phyloP scores from a whole-genome alignment of 1,284 basidiomycete genomes.

The Tremellales sp. region DNA sequence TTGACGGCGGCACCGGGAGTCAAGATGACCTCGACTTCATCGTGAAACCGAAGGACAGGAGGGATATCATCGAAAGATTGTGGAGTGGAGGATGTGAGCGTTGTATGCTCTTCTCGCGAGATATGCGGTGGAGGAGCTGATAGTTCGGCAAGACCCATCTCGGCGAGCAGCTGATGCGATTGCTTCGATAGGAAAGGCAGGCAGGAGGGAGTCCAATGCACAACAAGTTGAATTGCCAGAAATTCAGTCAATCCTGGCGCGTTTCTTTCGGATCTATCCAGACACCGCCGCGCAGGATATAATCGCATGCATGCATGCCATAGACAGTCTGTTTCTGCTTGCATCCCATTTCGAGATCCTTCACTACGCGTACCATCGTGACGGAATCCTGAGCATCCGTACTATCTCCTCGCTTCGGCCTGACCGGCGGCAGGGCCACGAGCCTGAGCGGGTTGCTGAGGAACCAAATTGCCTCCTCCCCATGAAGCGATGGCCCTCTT shows the following conservation, averaged over 20 bases:
- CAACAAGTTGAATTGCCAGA: too few species aligned
- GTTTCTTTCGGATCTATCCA: too few species aligned
- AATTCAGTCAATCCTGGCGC: too few species aligned
- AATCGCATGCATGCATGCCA: too few species aligned
- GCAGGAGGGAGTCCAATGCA: too few species aligned
- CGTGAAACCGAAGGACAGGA: conserved; percentile 66
- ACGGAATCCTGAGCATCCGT: too few species aligned
- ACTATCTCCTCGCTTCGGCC: not conserved
- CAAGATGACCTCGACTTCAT: conserved; percentile 63
- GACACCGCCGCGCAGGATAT: too few species aligned
- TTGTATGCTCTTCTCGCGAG: conserved; percentile 64
- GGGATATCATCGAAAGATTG: conserved; percentile 74
- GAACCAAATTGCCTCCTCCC: conserved; percentile 33
- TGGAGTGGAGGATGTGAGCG: conserved; percentile 68
- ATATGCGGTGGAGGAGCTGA: conserved; percentile 45
- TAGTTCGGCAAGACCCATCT: conserved; percentile 3
- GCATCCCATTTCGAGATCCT: too few species aligned
- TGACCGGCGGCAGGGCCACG: conserved; percentile 10
- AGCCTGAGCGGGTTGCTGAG: conserved; percentile 11
- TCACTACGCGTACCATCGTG: too few species aligned
- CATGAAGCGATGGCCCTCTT: conserved; percentile 39
- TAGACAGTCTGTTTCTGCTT: too few species aligned
- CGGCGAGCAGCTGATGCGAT: not conserved
- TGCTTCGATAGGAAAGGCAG: too few species aligned
- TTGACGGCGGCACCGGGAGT: conserved; percentile 40